Percentiles rank a stretch among this genome's conserved stretches.
Evolutionary conservation across 768 basidiomycete species (phyloP).

Genomic region (Agrocybe praecox): DNA sequence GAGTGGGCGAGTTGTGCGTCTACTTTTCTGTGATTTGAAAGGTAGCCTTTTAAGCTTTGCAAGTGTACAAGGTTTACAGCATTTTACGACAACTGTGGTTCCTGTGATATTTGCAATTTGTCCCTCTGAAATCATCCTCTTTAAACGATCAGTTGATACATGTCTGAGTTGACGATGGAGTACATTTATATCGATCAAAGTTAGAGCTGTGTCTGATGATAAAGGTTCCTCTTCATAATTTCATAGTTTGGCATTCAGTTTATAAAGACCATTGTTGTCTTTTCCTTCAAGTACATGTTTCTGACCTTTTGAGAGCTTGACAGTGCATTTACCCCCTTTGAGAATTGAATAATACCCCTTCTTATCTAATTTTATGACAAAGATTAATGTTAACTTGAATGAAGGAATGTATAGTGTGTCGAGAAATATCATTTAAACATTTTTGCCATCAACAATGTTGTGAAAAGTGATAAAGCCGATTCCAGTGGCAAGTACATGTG

Average conservation of each 20-base stretch:
- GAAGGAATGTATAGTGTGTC: slow-evolving; percentile 8
- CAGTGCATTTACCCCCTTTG: slow-evolving; percentile 4
- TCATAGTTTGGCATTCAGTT: neutral
- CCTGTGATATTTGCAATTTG: neutral
- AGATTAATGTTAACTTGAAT: slow-evolving; percentile 6
- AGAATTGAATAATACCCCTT: slow-evolving; percentile 2
- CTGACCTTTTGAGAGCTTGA: neutral
- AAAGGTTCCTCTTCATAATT: neutral
- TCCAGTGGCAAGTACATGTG: slow-evolving; percentile 5
- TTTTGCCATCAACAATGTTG: neutral
- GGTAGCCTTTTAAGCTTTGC: slow-evolving; percentile 13
- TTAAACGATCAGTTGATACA: neutral
- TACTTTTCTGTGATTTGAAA: slow-evolving; percentile 6
- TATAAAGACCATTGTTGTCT: neutral
- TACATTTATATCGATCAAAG: slow-evolving; percentile 6
- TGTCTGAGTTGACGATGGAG: slow-evolving; percentile 9
- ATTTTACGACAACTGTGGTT: neutral
- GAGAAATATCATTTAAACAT: neutral
- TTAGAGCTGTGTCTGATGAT: neutral
- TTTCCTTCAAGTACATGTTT: neutral
- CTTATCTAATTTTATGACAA: neutral
- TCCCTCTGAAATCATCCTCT: slow-evolving; percentile 6
- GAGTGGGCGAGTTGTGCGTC: slow-evolving; percentile 5
- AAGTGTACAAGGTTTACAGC: slow-evolving; percentile 9
- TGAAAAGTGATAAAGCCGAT: slow-evolving; percentile 6